These are phyloP conservation scores for Penicillium malachiteum DNA, from an alignment of 495 filamentous ascomycete genomes.

Conservation along the genomic window DNA sequence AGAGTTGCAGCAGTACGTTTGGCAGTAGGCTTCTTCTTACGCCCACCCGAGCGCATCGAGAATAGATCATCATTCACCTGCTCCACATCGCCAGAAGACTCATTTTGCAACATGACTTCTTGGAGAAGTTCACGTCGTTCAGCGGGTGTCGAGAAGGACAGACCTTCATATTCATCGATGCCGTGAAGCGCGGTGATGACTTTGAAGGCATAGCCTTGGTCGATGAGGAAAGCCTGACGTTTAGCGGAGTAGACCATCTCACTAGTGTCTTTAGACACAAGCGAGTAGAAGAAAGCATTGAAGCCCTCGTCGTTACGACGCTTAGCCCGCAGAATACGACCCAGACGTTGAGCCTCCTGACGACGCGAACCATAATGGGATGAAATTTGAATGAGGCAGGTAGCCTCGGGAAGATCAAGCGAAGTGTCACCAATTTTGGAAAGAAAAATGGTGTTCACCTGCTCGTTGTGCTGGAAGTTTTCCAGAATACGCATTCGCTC, in stretches of 20 bases:
- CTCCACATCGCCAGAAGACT: conserved; percentile 73
- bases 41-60: conserved; percentile 49
- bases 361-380: conserved; percentile 97
- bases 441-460: conserved; percentile 93
- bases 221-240: conserved; percentile 95
- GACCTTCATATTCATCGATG: conserved; percentile 76
- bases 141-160: conserved; percentile 75
- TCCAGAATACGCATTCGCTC: conserved; percentile 89
- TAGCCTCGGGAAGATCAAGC: conserved; percentile 93
- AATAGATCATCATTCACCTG: conserved; percentile 84
- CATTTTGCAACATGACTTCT: conserved; percentile 89
- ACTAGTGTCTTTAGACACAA: conserved; percentile 94
- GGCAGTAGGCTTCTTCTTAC: conserved; percentile 47
- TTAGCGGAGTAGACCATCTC: conserved; percentile 99
- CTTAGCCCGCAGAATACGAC: conserved; percentile 93
- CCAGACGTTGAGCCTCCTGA: conserved; percentile 93
- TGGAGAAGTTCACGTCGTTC: conserved; percentile 88
- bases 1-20: conserved; percentile 82
- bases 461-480: conserved; percentile 94
- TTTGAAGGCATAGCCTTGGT: conserved; percentile 99
- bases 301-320: conserved; percentile 97
- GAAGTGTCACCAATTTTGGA: conserved; percentile 99
- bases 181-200: conserved; percentile 96
- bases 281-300: conserved; percentile 98
- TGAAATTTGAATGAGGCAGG: conserved; percentile 96